Evolutionary conservation across 1,284 basidiomycete genomes (phyloP), one percentile per base, ranked within the genome.

Genomic region (Cryptococcus sp.): DNA sequence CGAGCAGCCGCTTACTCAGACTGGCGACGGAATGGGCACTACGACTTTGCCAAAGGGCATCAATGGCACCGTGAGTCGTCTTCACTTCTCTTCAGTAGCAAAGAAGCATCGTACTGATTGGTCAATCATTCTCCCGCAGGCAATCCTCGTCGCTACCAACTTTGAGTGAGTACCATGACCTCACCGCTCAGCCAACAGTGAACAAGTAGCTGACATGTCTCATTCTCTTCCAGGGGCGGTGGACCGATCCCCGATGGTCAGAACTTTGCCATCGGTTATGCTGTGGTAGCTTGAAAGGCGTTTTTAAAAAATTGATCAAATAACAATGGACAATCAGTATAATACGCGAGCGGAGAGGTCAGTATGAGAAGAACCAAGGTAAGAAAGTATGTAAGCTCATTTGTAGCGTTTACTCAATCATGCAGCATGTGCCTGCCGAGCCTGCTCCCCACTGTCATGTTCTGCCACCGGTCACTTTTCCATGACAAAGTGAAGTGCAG

Each of bases 91-190:
- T 6, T 20, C 23, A 11, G 38, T 25, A 22, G 40, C 1, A 42
- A 35, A 48, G 5, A 5, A 35, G 30, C 30, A 10, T 35, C 30
- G 30, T 35, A 35, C 30, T 35, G 2, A 35, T 35, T 13, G 30
- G 30, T 13, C 30, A 13, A 8, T 13, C 30, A 10, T 27, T 7
- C 3, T 17, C 46, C 30, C 7, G 47, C 25, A n/a, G 55, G 25
- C n/a, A 13, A 55, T 60, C 20, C 27, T 64, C 8, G 59, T 61
- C 11, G 62, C 62, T 22, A 64, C 62, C 20, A 61, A 61, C 47
- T 64, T 54, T 47, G 19, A 58, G 53, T 54, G 38, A 54, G 46
- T 54, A n/a, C 15, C 22, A 8, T 10, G 5, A 35, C 10, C 30
- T 10, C 3, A 2, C 13, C 30, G 8, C 30, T 35, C 30, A 35